Conservation (phyloP, 805 yeast species). For the Saccharomycopsis javanensis region DNA sequence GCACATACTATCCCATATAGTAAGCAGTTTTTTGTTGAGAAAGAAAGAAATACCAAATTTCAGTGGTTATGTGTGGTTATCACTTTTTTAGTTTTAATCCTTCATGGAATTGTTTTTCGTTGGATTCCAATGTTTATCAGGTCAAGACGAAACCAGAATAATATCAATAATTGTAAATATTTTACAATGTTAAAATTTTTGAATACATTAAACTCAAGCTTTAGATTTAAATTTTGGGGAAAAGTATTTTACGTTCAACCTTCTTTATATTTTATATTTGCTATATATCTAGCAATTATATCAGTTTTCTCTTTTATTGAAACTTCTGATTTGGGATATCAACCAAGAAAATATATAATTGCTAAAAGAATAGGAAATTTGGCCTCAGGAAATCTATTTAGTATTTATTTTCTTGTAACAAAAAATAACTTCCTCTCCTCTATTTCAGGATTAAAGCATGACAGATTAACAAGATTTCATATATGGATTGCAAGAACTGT, state of each 20-base stretch:
- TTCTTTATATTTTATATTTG: conserved; percentile 27
- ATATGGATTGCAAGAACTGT: conserved; percentile 36
- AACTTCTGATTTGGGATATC: conserved; percentile 33
- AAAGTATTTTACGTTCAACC: conserved; percentile 32
- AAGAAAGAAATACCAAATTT: conserved; percentile 28
- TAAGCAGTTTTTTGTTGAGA: conserved; percentile 33
- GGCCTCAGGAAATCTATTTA: conserved; percentile 33
- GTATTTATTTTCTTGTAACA: conserved; percentile 29
- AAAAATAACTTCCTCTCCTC: conserved; percentile 33
- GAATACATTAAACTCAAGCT: conserved; percentile 26
- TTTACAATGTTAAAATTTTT: conserved; percentile 26
- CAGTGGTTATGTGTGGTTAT: conserved; percentile 30
- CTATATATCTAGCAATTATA: conserved; percentile 26
- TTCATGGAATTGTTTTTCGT: conserved; percentile 34
- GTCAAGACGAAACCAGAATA: neutral
- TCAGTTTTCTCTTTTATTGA: conserved; percentile 26
- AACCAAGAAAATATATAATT: conserved; percentile 31
- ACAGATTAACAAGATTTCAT: conserved; percentile 32
- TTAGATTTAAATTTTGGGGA: conserved; percentile 22
- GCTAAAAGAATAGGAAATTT: conserved; percentile 35
- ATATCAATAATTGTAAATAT: conserved; percentile 18
- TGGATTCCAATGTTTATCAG: conserved; percentile 34
- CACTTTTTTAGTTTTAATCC: conserved; percentile 23
- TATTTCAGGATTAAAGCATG: conserved; percentile 34
- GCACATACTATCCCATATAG: conserved; percentile 1